Evolutionary conservation across 305 asterid genomes (phyloP).

Genomic region (Striga hermonthica): DNA sequence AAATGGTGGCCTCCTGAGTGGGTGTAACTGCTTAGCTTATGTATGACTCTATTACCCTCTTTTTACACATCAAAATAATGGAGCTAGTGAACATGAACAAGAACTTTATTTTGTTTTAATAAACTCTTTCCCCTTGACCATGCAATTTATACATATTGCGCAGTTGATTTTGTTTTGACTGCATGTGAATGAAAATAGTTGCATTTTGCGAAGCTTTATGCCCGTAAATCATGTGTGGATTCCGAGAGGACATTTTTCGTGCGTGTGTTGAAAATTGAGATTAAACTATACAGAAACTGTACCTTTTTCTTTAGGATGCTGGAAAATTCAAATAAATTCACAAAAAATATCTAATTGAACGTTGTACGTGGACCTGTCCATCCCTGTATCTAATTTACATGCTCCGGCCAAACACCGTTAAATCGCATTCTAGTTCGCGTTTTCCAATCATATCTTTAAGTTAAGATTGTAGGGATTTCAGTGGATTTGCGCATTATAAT

Average conservation of each 20-base stretch:
- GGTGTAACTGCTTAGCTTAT: constrained; percentile 51
- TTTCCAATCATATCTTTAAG: not conserved
- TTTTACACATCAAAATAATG: no score
- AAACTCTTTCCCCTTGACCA: not conserved
- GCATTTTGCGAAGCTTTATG: not conserved
- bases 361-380: not conserved
- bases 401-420: constrained; percentile 1
- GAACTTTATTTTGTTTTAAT: no score
- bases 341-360: not conserved
- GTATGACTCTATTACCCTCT: not conserved
- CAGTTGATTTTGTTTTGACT: no score
- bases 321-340: not conserved
- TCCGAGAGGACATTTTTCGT: not conserved
- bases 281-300: not conserved
- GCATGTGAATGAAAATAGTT: constrained; percentile 19
- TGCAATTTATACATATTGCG: not conserved
- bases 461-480: not conserved
- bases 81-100: no score
- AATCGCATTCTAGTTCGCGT: not conserved
- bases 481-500: not conserved
- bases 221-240: not conserved
- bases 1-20: constrained; percentile 94
- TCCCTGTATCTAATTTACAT: constrained; percentile 18
- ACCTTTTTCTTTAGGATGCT: not conserved
- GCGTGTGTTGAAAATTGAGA: not conserved